Evolutionary conservation across 2,329 filamentous ascomycete genomes (phyloP), one percentile per base, ranked within the genome.

Genomic region (Penicillium concentricum): DNA sequence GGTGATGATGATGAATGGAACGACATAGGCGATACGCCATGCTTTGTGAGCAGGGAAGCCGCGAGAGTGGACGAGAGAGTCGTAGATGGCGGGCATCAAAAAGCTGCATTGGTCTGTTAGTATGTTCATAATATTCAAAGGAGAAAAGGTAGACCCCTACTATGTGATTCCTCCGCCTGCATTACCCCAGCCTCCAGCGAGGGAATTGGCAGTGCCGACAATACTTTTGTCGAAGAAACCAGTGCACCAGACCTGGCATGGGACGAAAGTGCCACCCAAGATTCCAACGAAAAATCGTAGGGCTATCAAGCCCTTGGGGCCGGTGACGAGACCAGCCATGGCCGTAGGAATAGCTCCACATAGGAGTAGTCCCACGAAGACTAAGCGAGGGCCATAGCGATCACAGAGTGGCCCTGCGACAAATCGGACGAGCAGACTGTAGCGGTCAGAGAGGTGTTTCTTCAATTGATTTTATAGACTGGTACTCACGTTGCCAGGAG

Each of bases 181-280:
- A 66, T 96, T 96, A 50, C 92, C 92, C 78, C 90, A 88, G 15
- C 92, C 92, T 41, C 87, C 92, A 1, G 91, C 88, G 18, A 96
- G 76, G 3, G 91, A 89, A 70, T 96, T 97, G 59, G 91, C 90
- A 6, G 90, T 92, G 46, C 92, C 92, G 18, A 96, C 89, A 26
- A 96, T 82, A 67, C 92, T 94, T 78, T 92, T 94, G 77, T 97
- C 92, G 72, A 91, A 96, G 80, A 96, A 96, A 0, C 88, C 91
- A 0, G 91, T 96, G 10, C 88, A 90, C 91, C 92, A 96, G 7
- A 96, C 92, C 71, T 95, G 91, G 72, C 91, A 96, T 9, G 76
- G 76, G 13, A 78, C 76, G 50, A 78, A 78, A 15, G 72, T 76
- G 13, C 73, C 76, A 26, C 76, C 76, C 0, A 78, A 66, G 16